phyloP scores from a whole-genome alignment of 306 rosid species.

The Echinosophora koreensis region DNA sequence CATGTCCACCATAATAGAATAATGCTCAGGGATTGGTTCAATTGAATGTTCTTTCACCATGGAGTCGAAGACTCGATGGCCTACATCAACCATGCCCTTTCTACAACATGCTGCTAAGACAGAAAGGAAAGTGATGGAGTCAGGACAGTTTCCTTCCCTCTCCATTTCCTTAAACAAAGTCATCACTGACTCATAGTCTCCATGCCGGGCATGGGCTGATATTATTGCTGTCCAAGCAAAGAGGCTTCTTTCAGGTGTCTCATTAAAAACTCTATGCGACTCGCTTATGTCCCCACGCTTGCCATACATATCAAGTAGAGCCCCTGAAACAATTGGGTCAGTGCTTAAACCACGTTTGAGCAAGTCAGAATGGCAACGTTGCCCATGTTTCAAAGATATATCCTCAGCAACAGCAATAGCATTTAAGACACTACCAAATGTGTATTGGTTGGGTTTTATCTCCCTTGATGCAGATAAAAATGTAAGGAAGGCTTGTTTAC shows the following conservation, averaged over 20 bases:
- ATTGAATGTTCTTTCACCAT: constrained; percentile 68
- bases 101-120: constrained; percentile 77
- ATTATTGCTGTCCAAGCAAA: constrained; percentile 85
- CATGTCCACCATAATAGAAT: constrained; percentile 84
- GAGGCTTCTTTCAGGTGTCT: constrained; percentile 61
- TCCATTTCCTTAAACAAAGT: constrained; percentile 70
- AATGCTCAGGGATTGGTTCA: constrained; percentile 76
- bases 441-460: constrained; percentile 76
- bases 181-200: constrained; percentile 71
- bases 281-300: constrained; percentile 78
- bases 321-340: constrained; percentile 69
- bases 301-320: constrained; percentile 89
- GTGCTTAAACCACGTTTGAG: constrained; percentile 67
- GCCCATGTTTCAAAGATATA: constrained; percentile 77
- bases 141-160: constrained; percentile 63
- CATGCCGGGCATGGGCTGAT: constrained; percentile 80
- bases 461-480: constrained; percentile 65
- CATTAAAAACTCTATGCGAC: constrained; percentile 70
- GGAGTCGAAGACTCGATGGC: constrained; percentile 60
- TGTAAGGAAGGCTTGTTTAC: constrained; percentile 67
- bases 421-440: constrained; percentile 87
- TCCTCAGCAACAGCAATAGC: constrained; percentile 78
- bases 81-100: constrained; percentile 80
- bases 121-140: constrained; percentile 80
- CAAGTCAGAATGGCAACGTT: constrained; percentile 72